These are phyloP conservation scores for Anethum foeniculum DNA, from an alignment of 140 eudicot species.

Conservation along the genomic window DNA sequence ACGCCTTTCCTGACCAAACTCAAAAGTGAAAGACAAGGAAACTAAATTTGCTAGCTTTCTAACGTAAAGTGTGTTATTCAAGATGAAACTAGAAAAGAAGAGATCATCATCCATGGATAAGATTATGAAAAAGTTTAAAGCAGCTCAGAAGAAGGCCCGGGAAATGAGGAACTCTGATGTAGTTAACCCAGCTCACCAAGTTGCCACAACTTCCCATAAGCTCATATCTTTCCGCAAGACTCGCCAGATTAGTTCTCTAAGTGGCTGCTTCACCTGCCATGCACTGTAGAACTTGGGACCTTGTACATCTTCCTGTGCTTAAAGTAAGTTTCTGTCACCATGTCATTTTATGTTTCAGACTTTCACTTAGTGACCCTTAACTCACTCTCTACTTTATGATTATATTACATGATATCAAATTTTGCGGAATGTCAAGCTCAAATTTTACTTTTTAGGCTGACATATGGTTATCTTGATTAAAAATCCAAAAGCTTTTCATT, in stretches of 20 bases:
- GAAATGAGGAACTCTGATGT: slow-evolving; percentile 68
- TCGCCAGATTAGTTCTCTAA: slow-evolving; percentile 58
- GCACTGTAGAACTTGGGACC: slow-evolving; percentile 43
- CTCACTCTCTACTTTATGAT: background rate
- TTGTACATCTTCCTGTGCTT: background rate
- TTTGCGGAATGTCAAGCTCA: background rate
- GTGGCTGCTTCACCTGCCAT: slow-evolving; percentile 91
- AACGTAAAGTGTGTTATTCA: slow-evolving; percentile 14
- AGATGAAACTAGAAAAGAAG: slow-evolving; percentile 96
- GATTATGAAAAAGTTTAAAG: slow-evolving; percentile 70
- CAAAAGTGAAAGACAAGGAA: background rate
- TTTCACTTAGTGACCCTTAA: background rate
- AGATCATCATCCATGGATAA: slow-evolving; percentile 91
- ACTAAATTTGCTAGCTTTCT: slow-evolving; percentile 2
- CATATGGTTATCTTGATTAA: background rate
- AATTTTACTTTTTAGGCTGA: background rate
- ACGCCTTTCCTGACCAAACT: background rate
- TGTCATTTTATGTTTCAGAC: background rate
- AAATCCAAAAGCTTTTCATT: no score
- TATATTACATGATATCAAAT: background rate
- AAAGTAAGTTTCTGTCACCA: background rate
- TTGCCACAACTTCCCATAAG: slow-evolving; percentile 38
- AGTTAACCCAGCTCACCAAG: slow-evolving; percentile 35
- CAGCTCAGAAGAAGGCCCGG: slow-evolving; percentile 88
- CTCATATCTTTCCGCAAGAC: slow-evolving; percentile 48